Conservation (phyloP, 129 eudicot genomes). For the Pulicaria dysenterica region DNA sequence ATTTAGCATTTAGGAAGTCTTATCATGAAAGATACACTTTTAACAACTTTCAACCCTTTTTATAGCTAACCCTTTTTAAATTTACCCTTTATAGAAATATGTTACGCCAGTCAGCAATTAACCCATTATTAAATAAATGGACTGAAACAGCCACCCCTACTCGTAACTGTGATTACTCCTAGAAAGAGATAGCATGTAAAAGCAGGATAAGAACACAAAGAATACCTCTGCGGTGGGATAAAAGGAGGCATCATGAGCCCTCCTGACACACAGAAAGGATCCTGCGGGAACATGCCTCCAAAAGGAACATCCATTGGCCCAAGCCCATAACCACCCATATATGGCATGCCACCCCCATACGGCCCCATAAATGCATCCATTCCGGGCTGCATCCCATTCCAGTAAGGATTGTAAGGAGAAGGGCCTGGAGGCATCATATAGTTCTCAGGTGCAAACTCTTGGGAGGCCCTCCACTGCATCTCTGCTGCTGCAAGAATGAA, state of each 20-base stretch:
- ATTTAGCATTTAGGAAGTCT: no score
- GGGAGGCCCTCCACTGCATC: conserved; percentile 85
- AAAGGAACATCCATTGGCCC: conserved; percentile 77
- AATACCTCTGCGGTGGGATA: conserved; percentile 80
- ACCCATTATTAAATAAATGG: no score
- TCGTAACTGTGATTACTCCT: no score
- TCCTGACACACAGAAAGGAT: conserved; percentile 69
- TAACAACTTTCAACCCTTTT: no score
- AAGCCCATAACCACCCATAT: conserved; percentile 67
- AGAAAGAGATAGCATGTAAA: neutral
- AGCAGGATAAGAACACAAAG: conserved; percentile 6
- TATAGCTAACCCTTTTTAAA: no score
- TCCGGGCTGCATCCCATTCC: conserved; percentile 79
- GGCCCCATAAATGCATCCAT: conserved; percentile 66
- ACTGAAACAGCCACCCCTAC: no score
- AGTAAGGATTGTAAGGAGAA: conserved; percentile 63
- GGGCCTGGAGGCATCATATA: conserved; percentile 85
- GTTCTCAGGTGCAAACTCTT: conserved; percentile 67
- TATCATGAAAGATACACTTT: no score
- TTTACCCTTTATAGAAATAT: no score
- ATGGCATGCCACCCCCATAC: conserved; percentile 60
- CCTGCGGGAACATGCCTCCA: conserved; percentile 67
- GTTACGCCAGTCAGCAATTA: no score
- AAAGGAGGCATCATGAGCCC: conserved; percentile 71
- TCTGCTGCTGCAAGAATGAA: conserved; percentile 59